Evolutionary conservation across 164 flowering plant genomes (phyloP).

Genomic region (Santalum album): DNA sequence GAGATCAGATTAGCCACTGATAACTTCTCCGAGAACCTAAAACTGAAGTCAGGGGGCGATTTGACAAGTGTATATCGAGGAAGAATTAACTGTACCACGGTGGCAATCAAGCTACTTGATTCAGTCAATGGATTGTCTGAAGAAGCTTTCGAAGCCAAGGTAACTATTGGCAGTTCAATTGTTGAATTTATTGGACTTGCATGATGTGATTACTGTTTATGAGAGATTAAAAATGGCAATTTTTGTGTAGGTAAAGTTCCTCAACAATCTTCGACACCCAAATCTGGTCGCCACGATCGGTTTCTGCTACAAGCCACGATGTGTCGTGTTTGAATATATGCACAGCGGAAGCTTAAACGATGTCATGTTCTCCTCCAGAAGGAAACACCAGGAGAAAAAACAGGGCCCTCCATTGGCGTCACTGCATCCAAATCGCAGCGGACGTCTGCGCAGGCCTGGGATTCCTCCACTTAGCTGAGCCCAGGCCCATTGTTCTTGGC

Average conservation of each 20-base stretch:
- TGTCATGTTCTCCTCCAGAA: slow-evolving; percentile 19
- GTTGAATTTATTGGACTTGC: too few relatives aligned
- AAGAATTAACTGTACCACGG: slow-evolving; percentile 20
- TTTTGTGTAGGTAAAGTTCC: slow-evolving; percentile 31
- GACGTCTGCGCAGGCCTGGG: slow-evolving; percentile 39
- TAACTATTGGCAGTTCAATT: too few relatives aligned
- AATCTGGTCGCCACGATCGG: slow-evolving; percentile 44
- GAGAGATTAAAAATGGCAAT: too few relatives aligned
- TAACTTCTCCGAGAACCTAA: slow-evolving; percentile 30
- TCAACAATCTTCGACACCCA: slow-evolving; percentile 38
- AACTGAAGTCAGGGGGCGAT: slow-evolving; percentile 26
- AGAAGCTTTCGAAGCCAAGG: slow-evolving; percentile 37
- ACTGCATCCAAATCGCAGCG: slow-evolving; percentile 43
- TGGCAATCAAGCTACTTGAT: slow-evolving; percentile 38
- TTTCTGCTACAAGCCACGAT: slow-evolving; percentile 35
- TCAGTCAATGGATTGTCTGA: slow-evolving; percentile 12
- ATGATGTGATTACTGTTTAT: too few relatives aligned
- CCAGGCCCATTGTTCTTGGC: slow-evolving; percentile 41
- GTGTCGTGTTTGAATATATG: slow-evolving; percentile 55
- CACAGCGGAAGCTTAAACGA: slow-evolving; percentile 46
- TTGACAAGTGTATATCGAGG: slow-evolving; percentile 36
- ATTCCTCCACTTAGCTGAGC: slow-evolving; percentile 45
- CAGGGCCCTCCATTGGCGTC: slow-evolving; percentile 36
- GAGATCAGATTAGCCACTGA: slow-evolving; percentile 46
- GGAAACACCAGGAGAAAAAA: slow-evolving; percentile 15